Evolutionary conservation across 2,329 filamentous ascomycete species (phyloP).

Genomic region (Polytolypa hystricis): DNA sequence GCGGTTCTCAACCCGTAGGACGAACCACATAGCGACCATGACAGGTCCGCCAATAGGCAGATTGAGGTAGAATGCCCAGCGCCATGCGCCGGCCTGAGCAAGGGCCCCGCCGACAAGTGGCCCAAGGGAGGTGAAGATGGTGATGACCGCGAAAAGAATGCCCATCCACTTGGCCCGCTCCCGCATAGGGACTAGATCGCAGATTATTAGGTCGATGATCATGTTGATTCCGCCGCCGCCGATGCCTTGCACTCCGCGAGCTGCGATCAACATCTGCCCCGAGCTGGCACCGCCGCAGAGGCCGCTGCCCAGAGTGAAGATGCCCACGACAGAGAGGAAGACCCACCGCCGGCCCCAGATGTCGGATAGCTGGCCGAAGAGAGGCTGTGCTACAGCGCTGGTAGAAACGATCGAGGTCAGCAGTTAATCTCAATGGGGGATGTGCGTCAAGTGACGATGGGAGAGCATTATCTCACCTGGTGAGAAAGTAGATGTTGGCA

Average conservation of each 20-base stretch:
- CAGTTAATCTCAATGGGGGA: neutral
- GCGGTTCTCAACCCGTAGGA: constrained; percentile 13
- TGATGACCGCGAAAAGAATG: constrained; percentile 29
- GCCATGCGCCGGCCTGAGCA: constrained; percentile 14
- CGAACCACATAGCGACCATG: constrained; percentile 16
- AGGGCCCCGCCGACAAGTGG: constrained; percentile 15
- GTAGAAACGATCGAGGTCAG: neutral
- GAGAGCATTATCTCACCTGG: constrained; percentile 2
- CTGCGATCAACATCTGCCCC: constrained; percentile 39
- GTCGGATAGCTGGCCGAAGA: constrained; percentile 41
- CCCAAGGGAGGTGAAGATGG: constrained; percentile 31
- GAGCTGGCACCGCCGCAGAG: constrained; percentile 39
- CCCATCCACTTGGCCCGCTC: constrained; percentile 36
- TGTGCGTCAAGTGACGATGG: neutral
- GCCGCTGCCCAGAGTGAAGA: constrained; percentile 43
- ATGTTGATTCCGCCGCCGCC: constrained; percentile 35
- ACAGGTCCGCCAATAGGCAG: constrained; percentile 18
- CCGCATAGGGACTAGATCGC: constrained; percentile 40
- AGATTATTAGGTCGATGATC: constrained; percentile 39
- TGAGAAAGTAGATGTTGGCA: constrained; percentile 21
- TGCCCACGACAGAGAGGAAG: constrained; percentile 28
- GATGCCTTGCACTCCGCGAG: constrained; percentile 43
- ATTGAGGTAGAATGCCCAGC: constrained; percentile 24
- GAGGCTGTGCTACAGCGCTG: constrained; percentile 32
- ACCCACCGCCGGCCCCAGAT: constrained; percentile 40